Base-by-base conservation (phyloP, 2,329 filamentous ascomycete genomes). In the Tolypocladium tundrense region DNA sequence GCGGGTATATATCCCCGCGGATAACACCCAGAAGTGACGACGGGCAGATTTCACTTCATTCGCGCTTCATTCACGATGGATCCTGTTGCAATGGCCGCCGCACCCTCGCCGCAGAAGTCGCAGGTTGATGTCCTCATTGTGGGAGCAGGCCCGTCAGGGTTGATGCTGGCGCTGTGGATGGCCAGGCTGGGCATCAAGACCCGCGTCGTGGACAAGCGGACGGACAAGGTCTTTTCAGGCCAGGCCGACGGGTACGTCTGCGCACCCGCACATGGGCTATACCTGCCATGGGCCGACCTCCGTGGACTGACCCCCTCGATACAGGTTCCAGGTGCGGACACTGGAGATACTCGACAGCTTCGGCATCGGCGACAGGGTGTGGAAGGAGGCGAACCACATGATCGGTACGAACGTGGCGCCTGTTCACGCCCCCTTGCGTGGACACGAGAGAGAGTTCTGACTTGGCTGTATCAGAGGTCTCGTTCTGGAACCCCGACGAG, bases 331-430 rank as follows among this genome's bases (percentile, higher is more conserved):
- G 71, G 81, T 79, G 60, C 81, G 86, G 4, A 88, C 84, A 0
- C 74, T 89, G 2, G 85, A 91, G 69, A 88, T 90, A n/a, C 82
- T 90, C 57, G 85, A 91, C 63, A 84, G 81, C 54, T 87, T 91
- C 63, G 87, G 83, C 0, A 81, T 91, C 59, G 84, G 76, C 2
- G 80, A 89, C 61, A 73, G 80, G 5, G 80, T 79, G 1, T 84
- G 83, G 80, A 84, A 84, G 53, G 86, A 89, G 63, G 78, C 82
- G 14, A 87, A 87, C 66, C 84, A 85, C 65, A 82, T 88, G 74
- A 75, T 87, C n/a, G 86, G 83, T 85, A 64, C 66, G 70, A 8
- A 50, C 7, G 24, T 24, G 37, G 21, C 52, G n/a, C 6, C 10
- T 6, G 7, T 13, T 21, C 21, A n/a, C 11, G 13, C 5, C 5